Percentiles rank a stretch among this genome's conserved stretches.
Evolutionary conservation across 129 eudicot species (phyloP).

Genomic region (Escallonia herrerae): DNA sequence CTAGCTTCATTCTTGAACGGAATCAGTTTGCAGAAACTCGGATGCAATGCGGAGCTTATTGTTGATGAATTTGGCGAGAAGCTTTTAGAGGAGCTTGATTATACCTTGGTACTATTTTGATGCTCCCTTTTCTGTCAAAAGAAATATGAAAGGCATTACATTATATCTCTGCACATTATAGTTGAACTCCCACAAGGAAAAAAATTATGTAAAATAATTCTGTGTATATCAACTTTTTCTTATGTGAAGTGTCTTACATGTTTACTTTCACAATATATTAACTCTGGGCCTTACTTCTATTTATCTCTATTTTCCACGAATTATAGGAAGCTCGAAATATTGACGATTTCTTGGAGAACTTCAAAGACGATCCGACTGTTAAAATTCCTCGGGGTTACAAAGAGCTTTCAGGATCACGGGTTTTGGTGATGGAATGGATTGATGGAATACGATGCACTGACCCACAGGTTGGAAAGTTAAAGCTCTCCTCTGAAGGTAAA

Average conservation of each 20-base stretch:
- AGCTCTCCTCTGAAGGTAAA: not conserved
- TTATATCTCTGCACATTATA: not conserved
- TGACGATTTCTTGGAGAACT: constrained; percentile 91
- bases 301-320: constrained; percentile 7
- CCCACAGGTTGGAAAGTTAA: constrained; percentile 61
- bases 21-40: constrained; percentile 89
- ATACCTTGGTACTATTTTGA: constrained; percentile 73
- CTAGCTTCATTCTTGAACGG: constrained; percentile 97
- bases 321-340: constrained; percentile 93
- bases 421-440: constrained; percentile 98
- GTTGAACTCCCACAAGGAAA: not conserved
- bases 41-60: constrained; percentile 97
- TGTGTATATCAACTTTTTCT: not conserved
- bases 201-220: not conserved
- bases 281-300: too few relatives aligned
- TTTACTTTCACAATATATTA: not conserved
- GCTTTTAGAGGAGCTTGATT: constrained; percentile 99
- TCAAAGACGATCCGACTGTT: constrained; percentile 92
- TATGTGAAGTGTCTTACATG: not conserved
- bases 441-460: constrained; percentile 98
- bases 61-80: constrained; percentile 99
- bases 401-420: constrained; percentile 89
- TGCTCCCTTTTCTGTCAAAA: not conserved
- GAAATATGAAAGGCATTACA: not conserved
- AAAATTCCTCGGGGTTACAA: constrained; percentile 89